phyloP scores from a whole-genome alignment of 1,139 yeast genomes.

The Petasospora rhodanensis region DNA sequence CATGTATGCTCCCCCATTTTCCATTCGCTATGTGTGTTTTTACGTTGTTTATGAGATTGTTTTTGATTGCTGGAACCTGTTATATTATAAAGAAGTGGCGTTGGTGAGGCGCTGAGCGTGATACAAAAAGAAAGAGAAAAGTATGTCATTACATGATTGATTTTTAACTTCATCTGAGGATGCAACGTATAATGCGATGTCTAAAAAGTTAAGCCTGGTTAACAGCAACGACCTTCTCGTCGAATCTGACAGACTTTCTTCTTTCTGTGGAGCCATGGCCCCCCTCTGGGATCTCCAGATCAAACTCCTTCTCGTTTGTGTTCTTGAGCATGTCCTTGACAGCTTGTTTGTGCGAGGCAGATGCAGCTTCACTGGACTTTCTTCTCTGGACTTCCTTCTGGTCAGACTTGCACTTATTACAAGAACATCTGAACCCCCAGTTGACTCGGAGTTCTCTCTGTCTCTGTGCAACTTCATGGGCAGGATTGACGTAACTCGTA shows the following conservation, averaged over 20 bases:
- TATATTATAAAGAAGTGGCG: too few relatives aligned
- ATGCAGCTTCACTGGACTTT: slow-evolving; percentile 20
- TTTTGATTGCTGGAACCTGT: too few relatives aligned
- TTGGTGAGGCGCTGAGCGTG: too few relatives aligned
- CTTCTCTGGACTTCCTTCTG: slow-evolving; percentile 23
- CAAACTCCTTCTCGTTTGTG: slow-evolving; percentile 42
- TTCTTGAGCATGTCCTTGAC: slow-evolving; percentile 46
- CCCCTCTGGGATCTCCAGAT: slow-evolving; percentile 39
- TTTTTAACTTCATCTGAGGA: too few relatives aligned
- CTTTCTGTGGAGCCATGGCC: slow-evolving; percentile 41
- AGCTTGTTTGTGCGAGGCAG: slow-evolving; percentile 33
- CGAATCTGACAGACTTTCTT: slow-evolving; percentile 71
- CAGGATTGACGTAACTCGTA: slow-evolving; percentile 68
- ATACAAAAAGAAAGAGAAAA: too few relatives aligned
- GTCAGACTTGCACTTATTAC: slow-evolving; percentile 63
- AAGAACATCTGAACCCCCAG: slow-evolving; percentile 79
- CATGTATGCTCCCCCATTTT: background rate
- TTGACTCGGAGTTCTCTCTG: slow-evolving; percentile 65
- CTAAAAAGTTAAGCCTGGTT: slow-evolving; percentile 26
- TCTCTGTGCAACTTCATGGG: slow-evolving; percentile 58
- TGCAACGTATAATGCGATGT: too few relatives aligned
- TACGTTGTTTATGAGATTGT: too few relatives aligned
- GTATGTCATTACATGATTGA: too few relatives aligned
- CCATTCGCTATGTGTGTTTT: background rate
- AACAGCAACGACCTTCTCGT: slow-evolving; percentile 53